Percentiles rank a stretch among this genome's conserved stretches.
Evolutionary conservation across 495 filamentous ascomycete species (phyloP).

Genomic region (Penicillium verhagenii): DNA sequence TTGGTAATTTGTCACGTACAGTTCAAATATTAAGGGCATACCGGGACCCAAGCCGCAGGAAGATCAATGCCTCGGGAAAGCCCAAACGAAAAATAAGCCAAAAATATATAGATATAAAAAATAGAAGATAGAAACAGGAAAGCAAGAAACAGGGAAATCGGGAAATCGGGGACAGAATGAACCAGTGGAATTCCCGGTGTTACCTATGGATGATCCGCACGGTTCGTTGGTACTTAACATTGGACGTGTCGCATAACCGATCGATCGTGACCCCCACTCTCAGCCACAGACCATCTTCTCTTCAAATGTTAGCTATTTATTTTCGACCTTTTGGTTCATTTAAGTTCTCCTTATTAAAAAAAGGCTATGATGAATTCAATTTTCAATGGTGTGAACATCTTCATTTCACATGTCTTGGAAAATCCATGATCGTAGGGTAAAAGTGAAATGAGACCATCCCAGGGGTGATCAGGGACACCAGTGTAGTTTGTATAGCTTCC

Average conservation of each 20-base stretch:
- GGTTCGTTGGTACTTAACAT: conserved; percentile 14
- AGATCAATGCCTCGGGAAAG: conserved; percentile 3
- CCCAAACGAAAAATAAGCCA: not conserved
- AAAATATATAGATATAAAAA: not conserved
- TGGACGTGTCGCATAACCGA: conserved; percentile 17
- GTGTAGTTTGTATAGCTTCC: not conserved
- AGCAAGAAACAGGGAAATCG: not conserved
- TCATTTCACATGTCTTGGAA: conserved; percentile 1
- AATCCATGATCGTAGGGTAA: not conserved
- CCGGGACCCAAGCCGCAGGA: conserved; percentile 1
- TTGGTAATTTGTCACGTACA: conserved; percentile 13
- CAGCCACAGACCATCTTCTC: not conserved
- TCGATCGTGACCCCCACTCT: conserved; percentile 9
- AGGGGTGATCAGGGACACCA: conserved; percentile 1
- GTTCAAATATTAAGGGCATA: not conserved
- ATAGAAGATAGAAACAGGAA: not conserved
- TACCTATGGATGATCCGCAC: conserved; percentile 11
- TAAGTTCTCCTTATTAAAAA: not conserved
- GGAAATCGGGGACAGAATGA: conserved; percentile 13
- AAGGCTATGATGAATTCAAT: not conserved
- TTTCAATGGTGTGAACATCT: not conserved
- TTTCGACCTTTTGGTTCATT: too few relatives aligned
- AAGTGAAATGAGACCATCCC: not conserved
- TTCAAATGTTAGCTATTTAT: too few relatives aligned
- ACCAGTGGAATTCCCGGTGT: conserved; percentile 17